Base-by-base conservation (phyloP, 805 yeast species). In the Metschnikowia reukaufii region DNA sequence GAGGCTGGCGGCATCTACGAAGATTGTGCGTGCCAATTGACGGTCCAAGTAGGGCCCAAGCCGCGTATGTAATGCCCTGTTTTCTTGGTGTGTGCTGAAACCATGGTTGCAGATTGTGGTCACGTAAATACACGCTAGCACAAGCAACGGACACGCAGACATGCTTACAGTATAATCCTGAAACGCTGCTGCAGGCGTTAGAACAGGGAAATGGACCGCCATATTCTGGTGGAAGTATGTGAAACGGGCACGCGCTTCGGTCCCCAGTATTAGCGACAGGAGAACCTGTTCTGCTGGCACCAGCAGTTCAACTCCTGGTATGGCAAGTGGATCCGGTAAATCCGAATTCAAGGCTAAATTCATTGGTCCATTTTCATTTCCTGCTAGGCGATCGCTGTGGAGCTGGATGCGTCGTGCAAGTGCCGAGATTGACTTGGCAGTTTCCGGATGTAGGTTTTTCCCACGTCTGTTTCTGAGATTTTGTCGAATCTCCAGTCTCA, bases 161-260 rank as follows among this genome's bases (percentile, higher is more conserved):
- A 71, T 39, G 16, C 77, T 51, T 58, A 65, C 66, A 15, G 76
- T 72, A 50, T 70, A 77, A 13, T 68, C 62, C 25, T 65, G 65
- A 15, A 63, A 47, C 6, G 49, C 45, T 9, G 44, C 15, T 2
- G 82, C 74, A 25, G 78, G 58, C 13, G 78, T 66, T 3, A 76
- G 63, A 35, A 76, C 66, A 7, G 83, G 84, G 71, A 78, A 79
- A 56, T 64, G 76, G 10, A 71, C 64, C 13, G 74, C 55, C 61
- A 78, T 64, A 10, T 71, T 66, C 6, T 61, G 39, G 12, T 66
- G 54, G 50, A 78, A 79, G 41, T 53, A 62, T 6, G 57, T 50
- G 44, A 59, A 70, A 51, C 77, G 63, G 12, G 50, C 45, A 21
- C 59, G 57, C 2, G 76, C 67, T 29, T 71, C 75, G 4, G 64